Conservation (phyloP, 2,329 filamentous ascomycete genomes). For the Chrysoporthe austroafricana region DNA sequence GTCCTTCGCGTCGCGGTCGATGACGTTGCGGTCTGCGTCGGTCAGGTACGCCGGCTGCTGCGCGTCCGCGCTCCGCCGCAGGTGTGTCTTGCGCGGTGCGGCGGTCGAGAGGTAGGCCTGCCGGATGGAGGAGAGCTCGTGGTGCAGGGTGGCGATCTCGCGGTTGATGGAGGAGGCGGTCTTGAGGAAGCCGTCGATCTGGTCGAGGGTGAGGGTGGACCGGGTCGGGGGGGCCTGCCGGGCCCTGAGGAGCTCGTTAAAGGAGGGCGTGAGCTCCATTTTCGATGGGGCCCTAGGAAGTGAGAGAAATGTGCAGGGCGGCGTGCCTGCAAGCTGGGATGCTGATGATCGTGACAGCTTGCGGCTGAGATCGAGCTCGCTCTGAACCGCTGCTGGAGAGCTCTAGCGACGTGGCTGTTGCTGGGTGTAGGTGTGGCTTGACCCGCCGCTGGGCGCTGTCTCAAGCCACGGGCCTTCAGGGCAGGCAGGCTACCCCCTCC, state of each 20-base stretch:
- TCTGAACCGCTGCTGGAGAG: background rate
- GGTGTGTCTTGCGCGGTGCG: conserved; percentile 61
- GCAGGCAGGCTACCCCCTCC: background rate
- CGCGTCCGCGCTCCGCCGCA: conserved; percentile 44
- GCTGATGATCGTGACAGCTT: background rate
- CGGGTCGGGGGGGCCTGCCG: conserved; percentile 57
- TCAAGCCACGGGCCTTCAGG: background rate
- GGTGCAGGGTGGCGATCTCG: conserved; percentile 79
- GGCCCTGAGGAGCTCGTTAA: conserved; percentile 69
- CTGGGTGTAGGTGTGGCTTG: background rate
- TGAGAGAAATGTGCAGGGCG: background rate
- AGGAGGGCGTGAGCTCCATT: conserved; percentile 68
- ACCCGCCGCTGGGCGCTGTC: background rate
- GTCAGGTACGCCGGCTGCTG: conserved; percentile 63
- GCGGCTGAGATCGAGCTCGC: background rate
- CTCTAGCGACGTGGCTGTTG: conserved; percentile 14
- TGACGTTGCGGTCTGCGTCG: conserved; percentile 80
- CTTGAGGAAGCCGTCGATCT: conserved; percentile 84
- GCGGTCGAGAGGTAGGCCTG: conserved; percentile 89
- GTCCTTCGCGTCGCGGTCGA: conserved; percentile 85
- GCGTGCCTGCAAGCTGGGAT: background rate
- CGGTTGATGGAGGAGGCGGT: conserved; percentile 93
- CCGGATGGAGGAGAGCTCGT: conserved; percentile 80
- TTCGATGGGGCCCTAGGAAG: background rate
- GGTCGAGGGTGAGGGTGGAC: conserved; percentile 49